Conservation (phyloP, 1,139 yeast genomes). For the Nadsonia starkeyi-henricii region DNA sequence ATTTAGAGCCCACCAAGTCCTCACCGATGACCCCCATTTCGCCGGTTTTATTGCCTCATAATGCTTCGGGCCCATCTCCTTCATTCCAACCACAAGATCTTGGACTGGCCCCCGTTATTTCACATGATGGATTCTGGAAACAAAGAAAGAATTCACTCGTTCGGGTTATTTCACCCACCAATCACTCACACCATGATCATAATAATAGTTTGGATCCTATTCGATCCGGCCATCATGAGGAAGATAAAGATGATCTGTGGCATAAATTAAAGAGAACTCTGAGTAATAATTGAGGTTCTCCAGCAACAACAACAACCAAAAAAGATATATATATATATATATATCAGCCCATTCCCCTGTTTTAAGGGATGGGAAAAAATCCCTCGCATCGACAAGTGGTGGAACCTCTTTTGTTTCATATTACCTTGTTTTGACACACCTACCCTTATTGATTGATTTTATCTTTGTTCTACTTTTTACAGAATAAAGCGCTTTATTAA, state of each 20-base stretch:
- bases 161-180: neutral
- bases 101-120: neutral
- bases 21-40: conserved; percentile 1
- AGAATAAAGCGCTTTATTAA: too few relatives aligned
- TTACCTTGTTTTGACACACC: too few relatives aligned
- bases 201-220: neutral
- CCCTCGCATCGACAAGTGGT: too few relatives aligned
- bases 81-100: conserved; percentile 2
- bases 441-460: too few relatives aligned
- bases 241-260: neutral
- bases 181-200: neutral
- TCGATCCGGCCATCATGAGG: neutral
- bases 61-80: conserved; percentile 1
- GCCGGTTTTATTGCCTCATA: neutral
- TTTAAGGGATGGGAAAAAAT: too few relatives aligned
- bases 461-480: too few relatives aligned
- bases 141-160: neutral
- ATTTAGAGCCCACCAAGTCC: neutral
- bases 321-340: too few relatives aligned
- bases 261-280: neutral
- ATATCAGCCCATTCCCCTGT: too few relatives aligned
- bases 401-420: too few relatives aligned
- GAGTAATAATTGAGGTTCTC: neutral
- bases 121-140: neutral
- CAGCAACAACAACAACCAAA: neutral